Percentiles rank a stretch among this genome's conserved stretches.
Evolutionary conservation across 2,329 filamentous ascomycete genomes (phyloP).

Genomic region (Annulohypoxylon truncatum): DNA sequence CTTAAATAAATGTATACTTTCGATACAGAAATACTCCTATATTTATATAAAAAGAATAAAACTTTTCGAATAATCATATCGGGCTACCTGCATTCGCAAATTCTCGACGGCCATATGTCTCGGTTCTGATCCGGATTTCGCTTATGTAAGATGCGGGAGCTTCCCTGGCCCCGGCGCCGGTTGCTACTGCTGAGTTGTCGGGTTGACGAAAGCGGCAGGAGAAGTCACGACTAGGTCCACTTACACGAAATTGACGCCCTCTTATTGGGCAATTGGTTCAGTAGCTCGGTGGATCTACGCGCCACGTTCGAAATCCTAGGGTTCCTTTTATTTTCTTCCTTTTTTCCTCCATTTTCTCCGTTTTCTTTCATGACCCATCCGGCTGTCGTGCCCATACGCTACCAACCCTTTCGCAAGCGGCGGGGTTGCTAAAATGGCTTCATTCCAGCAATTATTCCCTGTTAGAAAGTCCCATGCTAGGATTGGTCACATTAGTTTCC

Average conservation of each 20-base stretch:
- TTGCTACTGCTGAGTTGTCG: not conserved
- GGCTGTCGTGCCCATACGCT: not conserved
- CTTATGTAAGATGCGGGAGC: not conserved
- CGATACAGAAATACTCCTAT: not conserved
- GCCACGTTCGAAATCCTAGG: not conserved
- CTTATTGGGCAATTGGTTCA: slow-evolving; percentile 29
- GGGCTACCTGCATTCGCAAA: not conserved
- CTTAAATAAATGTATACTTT: slow-evolving; percentile 9
- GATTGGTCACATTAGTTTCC: not conserved
- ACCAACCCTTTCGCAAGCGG: slow-evolving; percentile 20
- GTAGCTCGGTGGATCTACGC: not conserved
- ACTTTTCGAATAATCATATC: not conserved
- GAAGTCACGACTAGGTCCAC: not conserved
- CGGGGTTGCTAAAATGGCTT: slow-evolving; percentile 8
- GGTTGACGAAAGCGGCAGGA: slow-evolving; percentile 17
- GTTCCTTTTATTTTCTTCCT: not conserved
- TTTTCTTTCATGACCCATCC: not conserved
- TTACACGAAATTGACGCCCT: slow-evolving; percentile 21
- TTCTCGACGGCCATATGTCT: not conserved
- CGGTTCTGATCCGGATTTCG: not conserved
- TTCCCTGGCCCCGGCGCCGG: not conserved
- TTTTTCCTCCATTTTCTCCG: not conserved
- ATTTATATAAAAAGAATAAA: not conserved
- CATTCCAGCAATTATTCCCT: slow-evolving; percentile 17
- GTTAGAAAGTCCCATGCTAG: not conserved